A percentile compares a stretch with the other conserved stretches of the same genome.
These are phyloP conservation scores for Beauveria caledonica DNA, from an alignment of 2,329 filamentous ascomycete species.

Conservation along the genomic window DNA sequence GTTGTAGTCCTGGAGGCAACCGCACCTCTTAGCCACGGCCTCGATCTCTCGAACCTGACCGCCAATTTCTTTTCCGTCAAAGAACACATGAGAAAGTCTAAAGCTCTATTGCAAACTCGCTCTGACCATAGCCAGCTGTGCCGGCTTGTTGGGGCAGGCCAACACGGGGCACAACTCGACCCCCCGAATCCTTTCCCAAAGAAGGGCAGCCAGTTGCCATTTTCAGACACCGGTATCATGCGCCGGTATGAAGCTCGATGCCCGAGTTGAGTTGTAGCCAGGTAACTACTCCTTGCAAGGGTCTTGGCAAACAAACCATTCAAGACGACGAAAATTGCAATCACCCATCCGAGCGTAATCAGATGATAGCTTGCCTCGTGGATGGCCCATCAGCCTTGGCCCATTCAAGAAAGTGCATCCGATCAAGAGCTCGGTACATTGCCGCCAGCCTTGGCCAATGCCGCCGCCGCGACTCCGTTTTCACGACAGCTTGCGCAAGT, in stretches of 20 bases:
- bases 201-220: no score
- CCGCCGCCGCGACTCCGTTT: background rate
- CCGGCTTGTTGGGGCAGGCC: background rate
- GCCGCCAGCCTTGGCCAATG: no score
- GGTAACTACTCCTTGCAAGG: background rate
- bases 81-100: no score
- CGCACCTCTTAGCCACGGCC: no score
- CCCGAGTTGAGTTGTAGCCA: background rate
- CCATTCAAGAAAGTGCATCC: background rate
- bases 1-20: no score
- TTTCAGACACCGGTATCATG: no score
- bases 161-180: background rate
- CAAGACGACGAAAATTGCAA: background rate
- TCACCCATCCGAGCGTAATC: background rate
- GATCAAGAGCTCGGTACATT: background rate
- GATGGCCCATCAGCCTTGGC: background rate
- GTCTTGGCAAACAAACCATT: background rate
- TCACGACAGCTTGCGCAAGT: background rate
- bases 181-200: no score
- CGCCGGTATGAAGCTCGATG: background rate
- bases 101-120: no score
- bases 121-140: background rate
- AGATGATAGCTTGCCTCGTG: background rate
- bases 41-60: no score
- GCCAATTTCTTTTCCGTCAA: no score